Conservation (phyloP, 129 eudicot genomes). For the Glebionis coronaria region DNA sequence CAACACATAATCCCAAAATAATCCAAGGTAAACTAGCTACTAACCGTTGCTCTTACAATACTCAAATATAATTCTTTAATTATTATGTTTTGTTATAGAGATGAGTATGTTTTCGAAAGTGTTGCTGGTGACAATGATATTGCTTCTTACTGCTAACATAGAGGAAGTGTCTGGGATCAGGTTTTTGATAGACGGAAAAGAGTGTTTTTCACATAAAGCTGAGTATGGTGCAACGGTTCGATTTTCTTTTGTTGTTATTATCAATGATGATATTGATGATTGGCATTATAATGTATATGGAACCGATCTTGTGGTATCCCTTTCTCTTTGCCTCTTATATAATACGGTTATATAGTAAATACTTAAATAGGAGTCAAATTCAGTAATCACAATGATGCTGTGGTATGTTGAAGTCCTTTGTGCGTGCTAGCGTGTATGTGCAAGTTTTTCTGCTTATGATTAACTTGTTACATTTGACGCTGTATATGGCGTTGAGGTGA, state of each 20-base stretch:
- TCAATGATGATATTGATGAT: constrained; percentile 39
- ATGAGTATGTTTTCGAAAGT: constrained; percentile 17
- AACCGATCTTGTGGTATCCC: constrained; percentile 67
- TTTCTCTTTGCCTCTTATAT: background rate
- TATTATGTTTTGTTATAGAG: constrained; percentile 15
- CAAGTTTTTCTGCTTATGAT: no score
- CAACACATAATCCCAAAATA: no score
- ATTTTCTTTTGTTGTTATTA: constrained; percentile 72
- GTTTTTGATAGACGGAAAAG: constrained; percentile 67
- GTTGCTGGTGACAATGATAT: constrained; percentile 13
- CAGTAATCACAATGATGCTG: no score
- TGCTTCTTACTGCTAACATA: constrained; percentile 30
- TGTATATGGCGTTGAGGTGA: no score
- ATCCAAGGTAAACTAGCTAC: no score
- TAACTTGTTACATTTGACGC: no score
- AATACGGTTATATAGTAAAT: no score
- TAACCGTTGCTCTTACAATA: no score
- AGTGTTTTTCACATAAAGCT: constrained; percentile 70
- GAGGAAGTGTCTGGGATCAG: constrained; percentile 54
- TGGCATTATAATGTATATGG: constrained; percentile 63
- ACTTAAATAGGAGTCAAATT: no score
- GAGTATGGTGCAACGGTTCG: constrained; percentile 63
- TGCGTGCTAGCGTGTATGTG: no score
- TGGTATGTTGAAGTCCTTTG: no score
- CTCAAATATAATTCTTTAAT: background rate